phyloP scores from a whole-genome alignment of 352 stramenopile species.

The Pythium rishiriense region DNA sequence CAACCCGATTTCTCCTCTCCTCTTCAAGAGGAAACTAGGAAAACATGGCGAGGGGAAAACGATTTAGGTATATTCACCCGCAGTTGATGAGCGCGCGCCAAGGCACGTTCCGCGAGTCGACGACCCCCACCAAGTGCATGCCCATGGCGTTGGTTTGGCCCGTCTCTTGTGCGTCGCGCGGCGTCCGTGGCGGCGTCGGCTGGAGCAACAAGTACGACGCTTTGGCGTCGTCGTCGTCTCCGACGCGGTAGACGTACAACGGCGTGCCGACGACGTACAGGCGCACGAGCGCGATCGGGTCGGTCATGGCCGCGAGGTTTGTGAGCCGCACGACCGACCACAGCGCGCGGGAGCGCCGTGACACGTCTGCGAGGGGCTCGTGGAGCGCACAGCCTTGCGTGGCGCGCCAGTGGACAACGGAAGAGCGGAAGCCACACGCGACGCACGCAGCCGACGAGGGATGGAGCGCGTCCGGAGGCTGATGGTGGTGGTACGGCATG shows the following conservation, averaged over 20 bases:
- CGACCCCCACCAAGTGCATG: constrained; percentile 1
- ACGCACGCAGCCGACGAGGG: not conserved
- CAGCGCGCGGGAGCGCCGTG: constrained; percentile 23
- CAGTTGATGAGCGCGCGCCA: constrained; percentile 22
- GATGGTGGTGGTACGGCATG: not conserved
- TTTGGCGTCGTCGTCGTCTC: not conserved
- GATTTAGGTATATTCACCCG: no score
- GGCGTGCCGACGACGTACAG: constrained; percentile 19
- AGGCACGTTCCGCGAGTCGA: constrained; percentile 18
- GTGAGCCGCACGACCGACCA: constrained; percentile 35
- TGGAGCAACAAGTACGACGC: not conserved
- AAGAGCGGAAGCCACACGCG: constrained; percentile 18
- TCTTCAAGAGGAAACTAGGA: not conserved
- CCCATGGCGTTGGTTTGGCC: no score
- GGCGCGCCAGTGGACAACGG: constrained; percentile 22
- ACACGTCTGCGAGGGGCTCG: constrained; percentile 22
- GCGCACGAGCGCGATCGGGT: constrained; percentile 29
- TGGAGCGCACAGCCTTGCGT: constrained; percentile 20
- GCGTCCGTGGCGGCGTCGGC: not conserved
- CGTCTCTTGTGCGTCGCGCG: no score
- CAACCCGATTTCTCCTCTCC: not conserved
- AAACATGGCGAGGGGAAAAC: no score
- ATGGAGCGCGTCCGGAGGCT: not conserved
- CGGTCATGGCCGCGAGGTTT: constrained; percentile 36
- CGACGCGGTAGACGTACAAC: constrained; percentile 30